These are phyloP conservation scores for Pachyrhizus erosus DNA, from an alignment of 306 rosid species.

Conservation along the genomic window DNA sequence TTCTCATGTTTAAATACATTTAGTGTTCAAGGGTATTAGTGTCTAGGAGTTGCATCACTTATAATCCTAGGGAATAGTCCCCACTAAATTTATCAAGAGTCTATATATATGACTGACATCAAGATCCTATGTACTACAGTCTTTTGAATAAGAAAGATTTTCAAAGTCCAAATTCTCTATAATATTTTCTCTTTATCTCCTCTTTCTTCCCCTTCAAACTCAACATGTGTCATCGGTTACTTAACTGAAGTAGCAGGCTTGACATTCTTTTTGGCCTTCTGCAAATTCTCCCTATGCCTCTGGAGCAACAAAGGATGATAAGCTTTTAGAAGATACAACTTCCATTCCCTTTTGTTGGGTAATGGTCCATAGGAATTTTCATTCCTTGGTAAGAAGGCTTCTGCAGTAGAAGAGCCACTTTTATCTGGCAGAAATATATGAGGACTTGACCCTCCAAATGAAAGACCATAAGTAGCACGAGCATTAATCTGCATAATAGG, in stretches of 20 bases:
- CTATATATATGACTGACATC: not conserved
- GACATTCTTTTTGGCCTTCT: slow-evolving; percentile 64
- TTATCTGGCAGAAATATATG: slow-evolving; percentile 58
- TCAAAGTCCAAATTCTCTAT: not conserved
- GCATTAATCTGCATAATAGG: slow-evolving; percentile 75
- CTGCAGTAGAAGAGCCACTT: slow-evolving; percentile 47
- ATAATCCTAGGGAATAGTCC: not conserved
- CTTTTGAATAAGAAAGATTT: not conserved
- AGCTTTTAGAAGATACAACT: slow-evolving; percentile 73
- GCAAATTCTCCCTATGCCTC: slow-evolving; percentile 63
- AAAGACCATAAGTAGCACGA: slow-evolving; percentile 85
- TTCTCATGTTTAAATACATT: not conserved
- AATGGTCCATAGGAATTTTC: slow-evolving; percentile 41
- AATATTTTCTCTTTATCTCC: not conserved
- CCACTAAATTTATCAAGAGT: not conserved
- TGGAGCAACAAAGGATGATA: slow-evolving; percentile 87
- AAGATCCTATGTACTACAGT: not conserved
- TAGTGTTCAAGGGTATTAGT: not conserved
- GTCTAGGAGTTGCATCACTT: not conserved
- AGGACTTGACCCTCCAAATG: slow-evolving; percentile 83
- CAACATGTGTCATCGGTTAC: slow-evolving; percentile 36
- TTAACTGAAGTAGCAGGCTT: slow-evolving; percentile 59
- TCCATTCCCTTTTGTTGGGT: slow-evolving; percentile 66
- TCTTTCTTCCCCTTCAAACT: not conserved
- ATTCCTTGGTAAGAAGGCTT: slow-evolving; percentile 41